These are phyloP conservation scores for Plicaturopsis crispa DNA, from an alignment of 768 basidiomycete species.

Conservation along the genomic window DNA sequence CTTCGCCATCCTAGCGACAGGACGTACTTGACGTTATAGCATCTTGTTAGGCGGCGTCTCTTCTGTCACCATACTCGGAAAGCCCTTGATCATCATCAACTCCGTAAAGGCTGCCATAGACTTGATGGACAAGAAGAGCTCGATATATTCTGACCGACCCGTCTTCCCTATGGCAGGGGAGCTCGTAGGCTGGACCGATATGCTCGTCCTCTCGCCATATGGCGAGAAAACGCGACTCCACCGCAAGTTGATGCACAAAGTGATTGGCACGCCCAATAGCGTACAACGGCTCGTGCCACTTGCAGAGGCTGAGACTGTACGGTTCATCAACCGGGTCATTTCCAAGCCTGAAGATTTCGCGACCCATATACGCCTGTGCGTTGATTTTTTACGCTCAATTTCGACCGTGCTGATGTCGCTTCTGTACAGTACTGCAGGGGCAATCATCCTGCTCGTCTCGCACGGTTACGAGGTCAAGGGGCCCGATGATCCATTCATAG, in stretches of 20 bases:
- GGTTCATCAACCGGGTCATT: slow-evolving; percentile 7
- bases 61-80: slow-evolving; percentile 44
- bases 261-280: slow-evolving; percentile 14
- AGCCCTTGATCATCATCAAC: slow-evolving; percentile 23
- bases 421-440: slow-evolving; percentile 11
- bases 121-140: slow-evolving; percentile 28
- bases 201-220: slow-evolving; percentile 10
- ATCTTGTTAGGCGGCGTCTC: slow-evolving; percentile 44
- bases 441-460: slow-evolving; percentile 16
- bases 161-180: slow-evolving; percentile 23
- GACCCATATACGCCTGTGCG: slow-evolving; percentile 10
- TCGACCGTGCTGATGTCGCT: not conserved
- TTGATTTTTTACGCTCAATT: not conserved
- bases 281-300: slow-evolving; percentile 10
- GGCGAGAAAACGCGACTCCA: slow-evolving; percentile 12
- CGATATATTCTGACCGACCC: slow-evolving; percentile 23
- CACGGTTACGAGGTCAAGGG: slow-evolving; percentile 20
- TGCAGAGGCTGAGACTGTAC: slow-evolving; percentile 8
- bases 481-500: slow-evolving; percentile 17
- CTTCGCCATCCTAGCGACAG: not conserved
- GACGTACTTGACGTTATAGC: slow-evolving; percentile 1
- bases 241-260: slow-evolving; percentile 12
- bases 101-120: slow-evolving; percentile 17
- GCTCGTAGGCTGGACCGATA: slow-evolving; percentile 14
- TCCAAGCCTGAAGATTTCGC: slow-evolving; percentile 8